Evolutionary conservation across 169 alveolate species (phyloP).

Genomic region (Plasmodium malariae): DNA sequence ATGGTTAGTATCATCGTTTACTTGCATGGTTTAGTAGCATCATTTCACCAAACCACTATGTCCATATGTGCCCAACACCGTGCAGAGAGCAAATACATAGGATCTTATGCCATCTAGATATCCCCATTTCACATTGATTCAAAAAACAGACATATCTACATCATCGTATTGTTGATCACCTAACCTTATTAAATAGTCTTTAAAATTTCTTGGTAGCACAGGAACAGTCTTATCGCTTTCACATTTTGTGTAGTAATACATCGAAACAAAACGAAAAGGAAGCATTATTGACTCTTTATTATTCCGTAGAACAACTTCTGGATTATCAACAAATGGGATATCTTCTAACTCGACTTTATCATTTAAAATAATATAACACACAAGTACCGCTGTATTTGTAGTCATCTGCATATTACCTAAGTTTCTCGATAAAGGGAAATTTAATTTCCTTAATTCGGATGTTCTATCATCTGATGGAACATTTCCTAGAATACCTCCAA

Average conservation of each 20-base stretch:
- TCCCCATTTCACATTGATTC: constrained; percentile 80
- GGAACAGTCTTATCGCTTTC: constrained; percentile 58
- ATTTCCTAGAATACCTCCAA: constrained; percentile 76
- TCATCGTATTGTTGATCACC: constrained; percentile 59
- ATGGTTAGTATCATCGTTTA: too few relatives aligned
- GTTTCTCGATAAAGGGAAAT: constrained; percentile 59
- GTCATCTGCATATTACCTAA: constrained; percentile 80
- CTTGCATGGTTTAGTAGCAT: too few relatives aligned
- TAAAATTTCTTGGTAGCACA: constrained; percentile 37
- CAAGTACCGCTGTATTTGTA: constrained; percentile 80
- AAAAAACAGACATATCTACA: constrained; percentile 14
- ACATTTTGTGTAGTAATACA: constrained; percentile 61
- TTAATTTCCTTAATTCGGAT: constrained; percentile 73
- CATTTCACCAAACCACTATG: too few relatives aligned
- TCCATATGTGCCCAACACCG: too few relatives aligned
- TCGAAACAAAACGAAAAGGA: constrained; percentile 81
- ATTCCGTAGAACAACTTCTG: constrained; percentile 43
- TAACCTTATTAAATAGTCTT: constrained; percentile 27
- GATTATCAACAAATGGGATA: constrained; percentile 69
- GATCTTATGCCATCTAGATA: background rate
- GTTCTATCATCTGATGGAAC: constrained; percentile 82
- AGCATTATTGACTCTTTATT: constrained; percentile 46
- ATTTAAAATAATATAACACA: constrained; percentile 74
- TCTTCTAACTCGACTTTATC: constrained; percentile 29
- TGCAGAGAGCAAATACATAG: too few relatives aligned